Base-by-base conservation (phyloP, 768 basidiomycete genomes). In the Mrakia gelida region DNA sequence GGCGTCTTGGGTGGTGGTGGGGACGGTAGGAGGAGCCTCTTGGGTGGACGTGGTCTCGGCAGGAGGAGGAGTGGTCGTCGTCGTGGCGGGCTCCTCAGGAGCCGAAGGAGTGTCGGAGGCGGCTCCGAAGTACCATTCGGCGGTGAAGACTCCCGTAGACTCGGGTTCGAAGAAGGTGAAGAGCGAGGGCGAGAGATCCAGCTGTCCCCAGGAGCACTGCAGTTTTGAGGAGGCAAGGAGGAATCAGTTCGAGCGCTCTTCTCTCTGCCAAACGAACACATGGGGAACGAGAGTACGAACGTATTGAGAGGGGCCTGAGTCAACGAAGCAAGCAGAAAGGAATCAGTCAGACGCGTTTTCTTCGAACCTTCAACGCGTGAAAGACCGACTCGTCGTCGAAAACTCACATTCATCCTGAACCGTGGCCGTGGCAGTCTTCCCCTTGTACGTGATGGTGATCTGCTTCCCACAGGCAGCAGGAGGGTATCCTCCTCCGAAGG, bases 161-260 rank as follows among this genome's bases (percentile, higher is more conserved):
- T 70, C 41, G 67, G 67, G 32, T 6, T 34, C 67, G 38, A 70
- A 70, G 67, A 41, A 70, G 34, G 34, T 41, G 67, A 70, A 70
- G 34, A 70, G 67, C 26, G 18, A 18, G 67, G 67, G 67, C 11
- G 67, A 70, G 67, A 70, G 67, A n/a, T 70, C 67, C 18, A 70
- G 67, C 67, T 70, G 67, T 34, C 67, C 67, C 67, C 67, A 70
- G 26, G 67, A 70, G 67, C 67, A 70, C 59, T 59, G 59, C 8
- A 23, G 23, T 26, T n/a, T 9, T 1, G 59, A n/a, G 2, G 26
- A 16, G 18, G 13, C 13, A 28, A 59, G 26, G n/a, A 1, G 0
- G 10, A 23, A 8, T 59, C 59, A 59, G 59, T 7, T 26, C n/a
- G 59, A 5, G 59, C 13, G 54, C 23, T 10, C n/a, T 26, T 23